phyloP scores from a whole-genome alignment of 2,329 filamentous ascomycete genomes.

The Thelonectria discophora region DNA sequence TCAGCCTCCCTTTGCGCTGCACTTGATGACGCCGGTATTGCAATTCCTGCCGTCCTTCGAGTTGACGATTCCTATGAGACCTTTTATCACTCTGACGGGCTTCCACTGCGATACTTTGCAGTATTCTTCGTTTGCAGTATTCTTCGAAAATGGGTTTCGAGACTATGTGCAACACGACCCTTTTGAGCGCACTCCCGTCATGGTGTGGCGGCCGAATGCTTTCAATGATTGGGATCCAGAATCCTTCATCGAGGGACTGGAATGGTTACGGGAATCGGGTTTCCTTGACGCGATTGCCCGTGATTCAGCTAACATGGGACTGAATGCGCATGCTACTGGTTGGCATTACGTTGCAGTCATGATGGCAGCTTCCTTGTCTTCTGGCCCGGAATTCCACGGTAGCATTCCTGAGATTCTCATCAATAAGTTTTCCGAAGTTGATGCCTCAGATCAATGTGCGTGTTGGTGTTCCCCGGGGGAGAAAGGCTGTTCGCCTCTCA shows the following conservation, averaged over 20 bases:
- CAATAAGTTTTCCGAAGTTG: neutral
- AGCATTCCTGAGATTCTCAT: neutral
- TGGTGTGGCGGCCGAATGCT: neutral
- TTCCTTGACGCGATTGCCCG: neutral
- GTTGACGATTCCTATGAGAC: neutral
- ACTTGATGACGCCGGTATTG: neutral
- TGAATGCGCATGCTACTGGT: neutral
- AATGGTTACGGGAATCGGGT: neutral
- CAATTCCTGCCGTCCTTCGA: neutral
- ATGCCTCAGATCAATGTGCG: neutral
- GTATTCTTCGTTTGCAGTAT: neutral
- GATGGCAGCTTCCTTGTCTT: too few species aligned
- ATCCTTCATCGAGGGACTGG: neutral
- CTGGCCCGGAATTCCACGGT: too few species aligned
- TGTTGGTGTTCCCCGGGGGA: neutral
- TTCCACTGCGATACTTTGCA: neutral
- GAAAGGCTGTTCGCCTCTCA: too few species aligned
- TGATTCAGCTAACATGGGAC: neutral
- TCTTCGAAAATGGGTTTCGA: neutral
- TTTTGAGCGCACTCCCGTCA: neutral
- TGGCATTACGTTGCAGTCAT: neutral
- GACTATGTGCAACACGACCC: neutral
- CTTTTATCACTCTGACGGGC: neutral
- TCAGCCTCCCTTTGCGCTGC: neutral
- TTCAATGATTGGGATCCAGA: neutral